Evolutionary conservation across 441 rosid species (phyloP).

Genomic region (Populus tomentosa): DNA sequence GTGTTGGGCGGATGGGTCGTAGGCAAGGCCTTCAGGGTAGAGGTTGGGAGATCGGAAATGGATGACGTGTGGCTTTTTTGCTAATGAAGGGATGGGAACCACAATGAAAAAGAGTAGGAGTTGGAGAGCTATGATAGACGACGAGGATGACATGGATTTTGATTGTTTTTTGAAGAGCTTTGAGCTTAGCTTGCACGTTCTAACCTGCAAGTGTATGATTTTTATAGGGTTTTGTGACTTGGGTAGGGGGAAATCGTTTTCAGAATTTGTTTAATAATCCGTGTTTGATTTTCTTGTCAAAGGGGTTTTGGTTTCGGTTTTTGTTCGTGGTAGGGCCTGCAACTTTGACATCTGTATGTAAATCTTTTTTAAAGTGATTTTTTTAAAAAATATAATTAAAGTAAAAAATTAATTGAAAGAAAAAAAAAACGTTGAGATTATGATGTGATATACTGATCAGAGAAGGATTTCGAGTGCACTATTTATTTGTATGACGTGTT

Average conservation of each 20-base stretch:
- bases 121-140: background rate
- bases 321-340: too few relatives aligned
- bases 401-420: too few relatives aligned
- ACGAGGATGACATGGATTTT: background rate
- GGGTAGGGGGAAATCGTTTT: background rate
- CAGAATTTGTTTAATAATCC: background rate
- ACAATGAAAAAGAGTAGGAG: slow-evolving; percentile 17
- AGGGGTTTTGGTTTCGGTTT: too few relatives aligned
- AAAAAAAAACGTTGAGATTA: too few relatives aligned
- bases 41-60: slow-evolving; percentile 62
- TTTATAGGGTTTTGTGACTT: background rate
- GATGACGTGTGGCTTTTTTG: slow-evolving; percentile 48
- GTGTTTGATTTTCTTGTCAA: background rate
- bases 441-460: too few relatives aligned
- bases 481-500: too few relatives aligned
- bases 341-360: too few relatives aligned
- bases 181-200: background rate
- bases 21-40: slow-evolving; percentile 66
- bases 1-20: slow-evolving; percentile 68
- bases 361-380: too few relatives aligned
- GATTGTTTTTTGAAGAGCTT: background rate
- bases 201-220: background rate
- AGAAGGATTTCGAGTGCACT: too few relatives aligned
- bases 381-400: too few relatives aligned
- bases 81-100: slow-evolving; percentile 16